phyloP scores from a whole-genome alignment of 805 yeast genomes.

The Yarrowia yakushimensis region DNA sequence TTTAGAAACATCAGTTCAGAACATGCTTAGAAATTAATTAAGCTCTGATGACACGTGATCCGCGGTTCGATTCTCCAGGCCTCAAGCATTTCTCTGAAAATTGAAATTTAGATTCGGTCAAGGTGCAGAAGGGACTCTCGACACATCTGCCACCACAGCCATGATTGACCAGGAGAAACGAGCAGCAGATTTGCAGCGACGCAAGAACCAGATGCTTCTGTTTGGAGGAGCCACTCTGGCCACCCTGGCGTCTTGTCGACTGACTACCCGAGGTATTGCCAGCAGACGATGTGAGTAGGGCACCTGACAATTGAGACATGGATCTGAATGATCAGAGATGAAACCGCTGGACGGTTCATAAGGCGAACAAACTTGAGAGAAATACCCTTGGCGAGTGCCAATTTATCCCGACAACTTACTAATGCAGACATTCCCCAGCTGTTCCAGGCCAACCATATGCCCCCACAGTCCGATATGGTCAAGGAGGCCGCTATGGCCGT shows the following conservation, averaged over 20 bases:
- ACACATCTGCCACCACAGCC: not conserved
- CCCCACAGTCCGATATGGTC: conserved; percentile 77
- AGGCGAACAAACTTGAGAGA: not conserved
- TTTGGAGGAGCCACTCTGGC: conserved; percentile 71
- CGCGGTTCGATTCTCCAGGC: not conserved
- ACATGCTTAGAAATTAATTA: not conserved
- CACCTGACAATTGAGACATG: not conserved
- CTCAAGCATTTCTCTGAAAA: not conserved
- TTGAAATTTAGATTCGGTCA: not conserved
- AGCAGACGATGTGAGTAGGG: conserved; percentile 52
- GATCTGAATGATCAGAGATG: not conserved
- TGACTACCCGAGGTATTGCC: conserved; percentile 71
- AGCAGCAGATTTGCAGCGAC: conserved; percentile 18
- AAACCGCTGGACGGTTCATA: not conserved
- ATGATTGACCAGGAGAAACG: conserved; percentile 23
- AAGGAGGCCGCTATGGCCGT: conserved; percentile 85
- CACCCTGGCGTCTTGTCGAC: conserved; percentile 66
- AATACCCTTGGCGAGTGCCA: not conserved
- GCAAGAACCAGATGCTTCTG: conserved; percentile 65
- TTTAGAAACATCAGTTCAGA: not conserved
- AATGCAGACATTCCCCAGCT: conserved; percentile 56
- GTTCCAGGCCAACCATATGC: conserved; percentile 81
- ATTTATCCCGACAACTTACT: not conserved
- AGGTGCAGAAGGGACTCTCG: not conserved
- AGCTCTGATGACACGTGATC: not conserved